Conservation (phyloP, 164 flowering plant species). For the Brasenia schreberi region DNA sequence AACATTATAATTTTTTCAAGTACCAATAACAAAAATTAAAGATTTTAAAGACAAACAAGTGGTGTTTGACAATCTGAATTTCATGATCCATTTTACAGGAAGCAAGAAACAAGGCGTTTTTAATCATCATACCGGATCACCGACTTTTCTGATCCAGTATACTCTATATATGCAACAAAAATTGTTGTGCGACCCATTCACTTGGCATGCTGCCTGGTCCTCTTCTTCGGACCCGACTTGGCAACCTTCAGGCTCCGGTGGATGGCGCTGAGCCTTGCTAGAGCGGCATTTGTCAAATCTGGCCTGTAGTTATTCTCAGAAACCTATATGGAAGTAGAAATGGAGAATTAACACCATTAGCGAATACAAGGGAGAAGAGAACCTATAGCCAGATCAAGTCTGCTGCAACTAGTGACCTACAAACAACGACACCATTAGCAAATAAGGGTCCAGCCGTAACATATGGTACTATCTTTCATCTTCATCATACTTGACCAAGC, state of each 20-base stretch:
- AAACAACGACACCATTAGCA: too few relatives aligned
- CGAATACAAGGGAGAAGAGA: too few relatives aligned
- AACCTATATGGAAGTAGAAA: slow-evolving; percentile 25
- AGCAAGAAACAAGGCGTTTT: not conserved
- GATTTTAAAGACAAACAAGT: too few relatives aligned
- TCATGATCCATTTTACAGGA: not conserved
- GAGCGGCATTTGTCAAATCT: slow-evolving; percentile 75
- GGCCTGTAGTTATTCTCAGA: slow-evolving; percentile 75
- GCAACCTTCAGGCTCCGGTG: slow-evolving; percentile 71
- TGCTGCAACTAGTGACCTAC: too few relatives aligned
- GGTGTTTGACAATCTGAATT: not conserved
- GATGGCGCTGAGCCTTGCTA: slow-evolving; percentile 73
- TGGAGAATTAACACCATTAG: too few relatives aligned
- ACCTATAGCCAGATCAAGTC: too few relatives aligned
- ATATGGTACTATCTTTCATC: not conserved
- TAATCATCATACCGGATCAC: not conserved
- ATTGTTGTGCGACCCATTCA: slow-evolving; percentile 5
- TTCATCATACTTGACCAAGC: too few relatives aligned
- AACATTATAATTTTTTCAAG: too few relatives aligned
- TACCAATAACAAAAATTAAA: too few relatives aligned
- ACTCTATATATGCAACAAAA: not conserved
- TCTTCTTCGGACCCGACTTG: slow-evolving; percentile 86
- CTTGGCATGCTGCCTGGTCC: slow-evolving; percentile 54
- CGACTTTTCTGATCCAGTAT: not conserved
- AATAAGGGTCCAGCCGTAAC: not conserved